Base-by-base conservation (phyloP, 148 eudicot genomes). In the Talinum fruticosum region DNA sequence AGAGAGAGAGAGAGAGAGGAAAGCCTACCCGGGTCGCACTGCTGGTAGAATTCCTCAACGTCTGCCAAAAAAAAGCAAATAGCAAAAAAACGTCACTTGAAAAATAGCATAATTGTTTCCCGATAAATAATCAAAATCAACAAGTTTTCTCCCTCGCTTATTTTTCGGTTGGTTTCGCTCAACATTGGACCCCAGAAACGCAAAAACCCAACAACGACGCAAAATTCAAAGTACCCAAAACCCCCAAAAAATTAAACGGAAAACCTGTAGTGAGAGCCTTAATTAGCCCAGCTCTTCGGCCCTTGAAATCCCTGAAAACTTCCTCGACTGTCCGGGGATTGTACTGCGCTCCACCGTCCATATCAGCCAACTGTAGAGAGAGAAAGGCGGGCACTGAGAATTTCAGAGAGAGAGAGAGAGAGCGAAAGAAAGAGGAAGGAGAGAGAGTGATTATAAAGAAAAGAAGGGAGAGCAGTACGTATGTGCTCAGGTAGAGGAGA, bases 241-340 rank as follows among this genome's bases (percentile, higher is more conserved):
- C 37, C 70, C 45, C 26, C 35, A 4, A 14, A 14, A 37, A 3
- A 37, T 6, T 8, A 59, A 59, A 59, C 28, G n/a, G 8, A 74
- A 16, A 68, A 88, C 89, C 91, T 4, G 78, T 36, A 65, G 91
- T 87, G 67, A 88, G 91, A 81, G 91, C 91, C 74, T 85, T 88
- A 53, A 88, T 78, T 34, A 88, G 75, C 33, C 82, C 91, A 72
- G 91, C 81, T 61, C 88, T 81, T 26, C 91, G 86, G 37, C 88
- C 89, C 78, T 85, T 88, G 75, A 87, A 87, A 78, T 88, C 91
- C 88, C 86, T 88, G 70, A 88, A 88, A 66, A 88, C 89, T 49
- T 88, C 88, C 78, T 88, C 91, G 5, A 88, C 91, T 5, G 91
- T 87, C 10, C 89, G 80, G 28, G 89, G 89, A 76, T 85, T 88